These are phyloP conservation scores for Wickerhamomyces kurtzmanii DNA, from an alignment of 805 yeast genomes.

Conservation along the genomic window DNA sequence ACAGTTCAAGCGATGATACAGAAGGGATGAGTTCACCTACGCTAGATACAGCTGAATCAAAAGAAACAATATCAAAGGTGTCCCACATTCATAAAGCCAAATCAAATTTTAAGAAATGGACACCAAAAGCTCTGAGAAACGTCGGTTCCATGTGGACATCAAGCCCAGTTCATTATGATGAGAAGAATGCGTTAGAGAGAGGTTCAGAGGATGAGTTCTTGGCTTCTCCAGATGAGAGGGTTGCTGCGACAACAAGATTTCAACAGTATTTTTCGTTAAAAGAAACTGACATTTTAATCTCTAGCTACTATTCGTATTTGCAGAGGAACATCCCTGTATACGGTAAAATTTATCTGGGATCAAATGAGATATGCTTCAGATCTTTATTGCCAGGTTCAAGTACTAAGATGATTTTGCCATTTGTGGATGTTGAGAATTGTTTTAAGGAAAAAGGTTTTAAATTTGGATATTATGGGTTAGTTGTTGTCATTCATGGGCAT, in stretches of 20 bases:
- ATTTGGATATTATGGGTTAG: constrained; percentile 64
- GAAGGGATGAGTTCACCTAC: too few species aligned
- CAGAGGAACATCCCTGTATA: constrained; percentile 68
- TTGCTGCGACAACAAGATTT: constrained; percentile 46
- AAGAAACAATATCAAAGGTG: too few species aligned
- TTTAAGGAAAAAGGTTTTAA: constrained; percentile 59
- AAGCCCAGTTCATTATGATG: constrained; percentile 52
- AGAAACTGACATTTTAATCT: constrained; percentile 37
- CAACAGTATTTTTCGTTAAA: constrained; percentile 56
- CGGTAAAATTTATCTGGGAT: constrained; percentile 75
- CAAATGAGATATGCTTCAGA: constrained; percentile 64
- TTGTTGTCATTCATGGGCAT: constrained; percentile 58
- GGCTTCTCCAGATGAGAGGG: constrained; percentile 30
- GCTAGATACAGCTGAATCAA: too few species aligned
- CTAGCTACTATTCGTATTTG: constrained; percentile 64
- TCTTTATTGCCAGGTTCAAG: constrained; percentile 70
- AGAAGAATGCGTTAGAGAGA: constrained; percentile 22
- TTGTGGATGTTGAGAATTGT: constrained; percentile 61
- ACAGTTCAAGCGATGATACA: too few species aligned
- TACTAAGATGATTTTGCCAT: constrained; percentile 77
- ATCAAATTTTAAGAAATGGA: constrained; percentile 5
- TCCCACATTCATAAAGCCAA: too few species aligned
- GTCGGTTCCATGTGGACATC: constrained; percentile 43
- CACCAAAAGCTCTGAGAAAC: constrained; percentile 14
- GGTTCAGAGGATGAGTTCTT: constrained; percentile 42